Evolutionary conservation across 2,329 filamentous ascomycete species (phyloP).

Genomic region (Diatrype stigma): DNA sequence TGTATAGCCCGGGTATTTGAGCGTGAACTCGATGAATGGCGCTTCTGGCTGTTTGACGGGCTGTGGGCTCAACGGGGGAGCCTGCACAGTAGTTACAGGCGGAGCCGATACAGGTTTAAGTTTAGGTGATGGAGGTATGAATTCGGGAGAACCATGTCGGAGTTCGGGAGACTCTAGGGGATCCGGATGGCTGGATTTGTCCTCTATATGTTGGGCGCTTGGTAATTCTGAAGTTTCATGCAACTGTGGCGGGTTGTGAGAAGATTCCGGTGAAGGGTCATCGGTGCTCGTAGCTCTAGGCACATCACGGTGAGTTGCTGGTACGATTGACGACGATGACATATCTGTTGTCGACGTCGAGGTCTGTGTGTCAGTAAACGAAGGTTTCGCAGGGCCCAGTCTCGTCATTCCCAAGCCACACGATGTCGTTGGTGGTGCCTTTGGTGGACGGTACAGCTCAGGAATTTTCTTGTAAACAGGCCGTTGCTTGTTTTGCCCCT

Average conservation of each 20-base stretch:
- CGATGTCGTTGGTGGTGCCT: constrained; percentile 2
- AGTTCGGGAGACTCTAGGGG: background rate
- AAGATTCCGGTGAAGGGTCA: constrained; percentile 3
- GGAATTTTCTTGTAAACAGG: constrained; percentile 10
- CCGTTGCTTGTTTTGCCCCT: constrained; percentile 1
- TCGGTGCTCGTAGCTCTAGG: background rate
- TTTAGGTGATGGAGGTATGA: constrained; percentile 8
- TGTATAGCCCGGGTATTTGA: constrained; percentile 25
- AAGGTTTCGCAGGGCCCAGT: background rate
- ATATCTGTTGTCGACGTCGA: constrained; percentile 14
- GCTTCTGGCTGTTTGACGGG: constrained; percentile 3
- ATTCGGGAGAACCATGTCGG: constrained; percentile 9
- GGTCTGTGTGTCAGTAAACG: constrained; percentile 7
- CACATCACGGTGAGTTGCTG: constrained; percentile 17
- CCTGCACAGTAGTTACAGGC: background rate
- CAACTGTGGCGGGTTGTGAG: background rate
- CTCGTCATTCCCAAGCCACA: constrained; percentile 1
- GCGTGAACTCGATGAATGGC: constrained; percentile 24
- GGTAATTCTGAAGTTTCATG: background rate
- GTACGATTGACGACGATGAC: constrained; percentile 21
- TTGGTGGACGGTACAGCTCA: constrained; percentile 15
- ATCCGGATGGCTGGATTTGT: background rate
- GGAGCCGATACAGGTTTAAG: constrained; percentile 6
- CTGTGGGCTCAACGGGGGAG: background rate
- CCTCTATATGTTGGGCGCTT: background rate